Evolutionary conservation across 2,329 filamentous ascomycete species (phyloP), one percentile per base, ranked within the genome.

Genomic region (Colletotrichum sp.): DNA sequence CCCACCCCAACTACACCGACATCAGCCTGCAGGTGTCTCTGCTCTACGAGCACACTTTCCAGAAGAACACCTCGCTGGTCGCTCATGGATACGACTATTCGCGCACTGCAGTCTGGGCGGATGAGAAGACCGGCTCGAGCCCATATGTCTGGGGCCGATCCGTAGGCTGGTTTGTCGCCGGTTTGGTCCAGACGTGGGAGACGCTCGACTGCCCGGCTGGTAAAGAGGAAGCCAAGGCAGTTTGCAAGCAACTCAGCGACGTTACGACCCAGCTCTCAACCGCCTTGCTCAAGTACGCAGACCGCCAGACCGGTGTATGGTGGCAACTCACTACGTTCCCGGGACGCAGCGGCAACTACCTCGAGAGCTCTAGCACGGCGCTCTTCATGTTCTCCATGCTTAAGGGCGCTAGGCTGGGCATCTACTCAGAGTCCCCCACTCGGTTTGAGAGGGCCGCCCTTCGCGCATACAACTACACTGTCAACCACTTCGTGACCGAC

Each of bases 1-100:
- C 68, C 15, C 30, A 13, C 18, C 59, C 72, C 12, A 77, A 80
- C 60, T 72, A 78, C 60, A 75, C 72, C 4, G 79, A 80, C 65
- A 81, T 81, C 72, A 55, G 69, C 36, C 66, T 78, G 26, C 80
- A 81, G 68, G 18, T 81, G 12, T 55, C 49, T 3, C 72, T 81
- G 12, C 57, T 81, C 7, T 64, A 70, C 44, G 49, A 74, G 9
- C 71, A 72, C 52, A 78, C 76, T 68, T 49, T 76, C 49, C 70
- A 79, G 39, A 52, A 52, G 36, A 64, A 59, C 26, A 71, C 75
- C 4, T 77, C 76, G 10, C 39, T 79, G 6, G 44, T 72, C n/a
- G 64, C 71, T 4, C 76, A 79, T 28, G 77, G 77, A 3, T 79
- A 79, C 34, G 77, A 79, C 44, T 77, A 73, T 62, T 74, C 75